Conservation (phyloP, 78 protist genomes). For the Polysphondylium violaceum region DNA sequence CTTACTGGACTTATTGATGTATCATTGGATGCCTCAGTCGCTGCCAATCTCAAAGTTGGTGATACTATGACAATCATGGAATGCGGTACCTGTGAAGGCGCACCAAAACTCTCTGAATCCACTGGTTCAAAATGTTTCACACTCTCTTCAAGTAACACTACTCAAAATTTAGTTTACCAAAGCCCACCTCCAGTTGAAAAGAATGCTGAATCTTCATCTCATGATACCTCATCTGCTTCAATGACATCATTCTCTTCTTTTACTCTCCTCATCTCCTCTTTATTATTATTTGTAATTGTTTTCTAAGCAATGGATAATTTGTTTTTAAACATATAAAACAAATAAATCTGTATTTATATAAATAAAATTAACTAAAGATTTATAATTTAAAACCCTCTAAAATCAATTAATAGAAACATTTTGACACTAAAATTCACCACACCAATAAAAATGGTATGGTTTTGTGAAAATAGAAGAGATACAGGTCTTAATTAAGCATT, state of each 20-base stretch:
- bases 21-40: background rate
- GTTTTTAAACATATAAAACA: background rate
- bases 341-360: background rate
- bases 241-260: background rate
- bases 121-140: conserved; percentile 5
- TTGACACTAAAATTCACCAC: background rate
- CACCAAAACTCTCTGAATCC: conserved; percentile 13
- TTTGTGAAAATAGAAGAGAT: background rate
- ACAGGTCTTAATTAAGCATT: background rate
- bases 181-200: background rate
- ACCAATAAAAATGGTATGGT: background rate
- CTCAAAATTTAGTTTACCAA: conserved; percentile 40
- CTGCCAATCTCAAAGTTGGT: background rate
- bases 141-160: background rate
- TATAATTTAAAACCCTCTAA: too few relatives aligned
- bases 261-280: background rate
- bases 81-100: background rate
- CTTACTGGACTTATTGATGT: conserved; percentile 23
- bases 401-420: too few relatives aligned
- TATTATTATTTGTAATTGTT: conserved; percentile 6
- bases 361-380: too few relatives aligned
- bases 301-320: background rate
- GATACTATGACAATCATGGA: background rate
- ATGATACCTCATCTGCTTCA: background rate
- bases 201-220: conserved; percentile 5